phyloP scores from a whole-genome alignment of 1,139 yeast species.

The Eremothecium gossypii region DNA sequence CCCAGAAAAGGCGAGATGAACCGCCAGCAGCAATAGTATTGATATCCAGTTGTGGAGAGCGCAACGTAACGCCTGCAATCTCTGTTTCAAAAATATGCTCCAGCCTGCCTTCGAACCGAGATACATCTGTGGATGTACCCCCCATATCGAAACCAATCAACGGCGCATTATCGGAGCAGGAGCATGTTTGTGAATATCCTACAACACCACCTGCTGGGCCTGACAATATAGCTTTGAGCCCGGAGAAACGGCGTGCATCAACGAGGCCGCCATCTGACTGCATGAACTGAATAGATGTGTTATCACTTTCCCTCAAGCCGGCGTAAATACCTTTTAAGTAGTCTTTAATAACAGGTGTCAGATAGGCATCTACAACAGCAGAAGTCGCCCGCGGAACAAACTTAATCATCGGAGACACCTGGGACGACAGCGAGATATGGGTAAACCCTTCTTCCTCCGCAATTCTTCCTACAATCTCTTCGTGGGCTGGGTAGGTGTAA shows the following conservation, averaged over 20 bases:
- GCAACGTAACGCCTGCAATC: constrained; percentile 48
- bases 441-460: constrained; percentile 54
- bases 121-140: constrained; percentile 54
- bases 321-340: constrained; percentile 52
- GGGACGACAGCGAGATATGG: constrained; percentile 55
- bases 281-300: constrained; percentile 42
- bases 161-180: constrained; percentile 36
- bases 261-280: constrained; percentile 55
- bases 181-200: constrained; percentile 46
- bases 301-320: constrained; percentile 46
- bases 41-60: constrained; percentile 49
- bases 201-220: constrained; percentile 63
- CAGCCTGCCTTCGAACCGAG: constrained; percentile 38
- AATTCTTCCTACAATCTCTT: constrained; percentile 43
- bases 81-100: constrained; percentile 50
- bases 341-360: constrained; percentile 61
- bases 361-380: constrained; percentile 66
- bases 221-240: constrained; percentile 44
- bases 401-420: constrained; percentile 66
- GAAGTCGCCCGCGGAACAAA: constrained; percentile 64
- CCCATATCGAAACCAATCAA: constrained; percentile 56
- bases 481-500: constrained; percentile 62
- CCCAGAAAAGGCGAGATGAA: constrained; percentile 44
- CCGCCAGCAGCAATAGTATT: constrained; percentile 59
- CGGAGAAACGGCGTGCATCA: constrained; percentile 40